phyloP scores from a whole-genome alignment of 2,329 filamentous ascomycete genomes.

The Calonectria montana region DNA sequence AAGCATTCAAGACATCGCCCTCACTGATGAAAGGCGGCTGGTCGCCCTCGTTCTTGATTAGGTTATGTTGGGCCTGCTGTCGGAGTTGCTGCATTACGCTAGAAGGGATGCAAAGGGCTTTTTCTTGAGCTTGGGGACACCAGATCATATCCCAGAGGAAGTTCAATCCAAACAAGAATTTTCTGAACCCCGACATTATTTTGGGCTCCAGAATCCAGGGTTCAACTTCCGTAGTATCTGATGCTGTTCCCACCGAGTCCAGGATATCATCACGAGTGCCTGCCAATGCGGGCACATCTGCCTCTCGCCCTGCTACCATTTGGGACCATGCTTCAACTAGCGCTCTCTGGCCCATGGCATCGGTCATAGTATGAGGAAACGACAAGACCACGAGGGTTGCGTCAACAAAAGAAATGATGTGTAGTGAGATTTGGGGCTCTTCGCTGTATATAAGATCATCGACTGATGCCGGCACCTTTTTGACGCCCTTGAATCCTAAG shows the following conservation, averaged over 20 bases:
- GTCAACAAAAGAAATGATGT: neutral
- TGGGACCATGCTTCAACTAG: neutral
- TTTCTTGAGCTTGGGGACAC: neutral
- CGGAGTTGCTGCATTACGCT: neutral
- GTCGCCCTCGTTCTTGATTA: neutral
- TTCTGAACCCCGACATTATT: neutral
- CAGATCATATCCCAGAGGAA: neutral
- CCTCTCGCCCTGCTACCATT: neutral
- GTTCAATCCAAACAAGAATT: neutral
- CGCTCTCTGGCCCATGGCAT: neutral
- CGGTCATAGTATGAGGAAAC: neutral
- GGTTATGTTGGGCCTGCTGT: neutral
- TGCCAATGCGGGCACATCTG: neutral
- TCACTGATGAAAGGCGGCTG: neutral
- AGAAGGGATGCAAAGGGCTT: neutral
- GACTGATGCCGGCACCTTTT: neutral
- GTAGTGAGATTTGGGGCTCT: neutral
- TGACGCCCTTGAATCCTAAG: neutral
- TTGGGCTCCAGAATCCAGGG: neutral
- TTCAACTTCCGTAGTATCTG: neutral
- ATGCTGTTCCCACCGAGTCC: neutral
- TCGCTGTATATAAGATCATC: neutral
- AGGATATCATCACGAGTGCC: neutral
- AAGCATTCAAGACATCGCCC: neutral
- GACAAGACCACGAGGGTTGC: neutral